Base-by-base conservation (phyloP, 345 rosid genomes). In the Eutrema yunnanense region DNA sequence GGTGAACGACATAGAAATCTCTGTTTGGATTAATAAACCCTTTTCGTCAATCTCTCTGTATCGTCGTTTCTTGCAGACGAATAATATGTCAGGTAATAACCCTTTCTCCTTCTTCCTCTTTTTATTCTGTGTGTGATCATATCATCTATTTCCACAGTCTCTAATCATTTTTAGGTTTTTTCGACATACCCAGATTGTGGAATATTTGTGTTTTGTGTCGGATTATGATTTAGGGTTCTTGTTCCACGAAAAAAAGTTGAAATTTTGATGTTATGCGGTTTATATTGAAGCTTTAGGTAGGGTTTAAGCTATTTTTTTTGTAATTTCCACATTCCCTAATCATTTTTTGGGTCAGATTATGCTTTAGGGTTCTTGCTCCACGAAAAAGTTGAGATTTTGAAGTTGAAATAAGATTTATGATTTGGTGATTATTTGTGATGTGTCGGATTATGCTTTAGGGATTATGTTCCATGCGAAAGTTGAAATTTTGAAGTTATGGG, bases 21-120 rank as follows among this genome's bases (percentile, higher is more conserved):
- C 56, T 3, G 44, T 32, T 32, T 29, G 51, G 22, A 4, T 41
- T 7, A 3, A 60, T 12, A 40, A 26, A 2, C 65, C 19, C 8
- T 60, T 60, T 40, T 38, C 29, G 11, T 43, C 36, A 43, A 44
- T 61, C 65, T 42, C 50, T 41, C 65, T 61, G 26, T 42, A 22
- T 32, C 54, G 14, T 44, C 53, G 26, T 62, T 9, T 1, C 54
- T 32, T 34, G 1, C 44, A 12, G 33, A 27, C 47, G 4, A 49
- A 11, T 65, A 8, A 46, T 44, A 69, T 69, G 73, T 58, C 73
- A 36, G 73, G 73, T 69, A n/a, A 22, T 0, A 37, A 26, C 57
- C 12, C 26, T 9, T 55, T 55, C 34, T 55, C 63, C 33, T 42
- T 36, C 22, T 65, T 36, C 22, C 38, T 40, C 49, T 66, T 51